Base-by-base conservation (phyloP, 768 basidiomycete species). In the Trametes cingulata region DNA sequence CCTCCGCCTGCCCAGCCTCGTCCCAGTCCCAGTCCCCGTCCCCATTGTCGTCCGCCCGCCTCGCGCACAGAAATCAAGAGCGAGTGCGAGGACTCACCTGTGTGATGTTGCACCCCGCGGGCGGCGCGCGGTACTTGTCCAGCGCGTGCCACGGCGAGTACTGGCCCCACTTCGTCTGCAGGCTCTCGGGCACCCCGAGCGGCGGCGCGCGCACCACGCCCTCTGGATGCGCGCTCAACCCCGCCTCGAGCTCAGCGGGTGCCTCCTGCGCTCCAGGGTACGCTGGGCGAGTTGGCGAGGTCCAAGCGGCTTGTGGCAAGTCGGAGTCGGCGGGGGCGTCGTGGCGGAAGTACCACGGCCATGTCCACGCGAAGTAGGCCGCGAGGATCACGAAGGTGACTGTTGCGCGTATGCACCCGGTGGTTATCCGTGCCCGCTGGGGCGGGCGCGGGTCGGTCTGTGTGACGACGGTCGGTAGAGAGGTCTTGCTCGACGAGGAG, bases 81-180 rank as follows among this genome's bases (percentile, higher is more conserved):
- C 6, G 13, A n/a, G 8, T 15, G 5, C 24, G 12, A 5, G 20
- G 19, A 61, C 69, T 52, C 65, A 84, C 87, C 75, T 88, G 87
- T n/a, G 76, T 76, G 42, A 89, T 69, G 17, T 72, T 69, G 66
- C 88, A 90, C 19, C 69, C 68, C 3, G 68, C 64, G 1, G 85
- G 85, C 0, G 82, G 81, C 1, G 72, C 61, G 1, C 60, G 37
- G 68, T 88, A 88, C 29, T 70, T 61, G 3, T 70, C 77, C 6
- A 75, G 75, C 0, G 86, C 73, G 56, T 76, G 80, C 68, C 81
- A 88, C 0, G 88, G 88, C 27, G 86, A 79, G 64, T 87, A 87
- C 39, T 82, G 76, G 12, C 78, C 85, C 87, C 86, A 88, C 39
- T 56, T 63, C 22, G 46, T 63, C 57, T 48, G 55, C 27, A 62